phyloP scores from a whole-genome alignment of 306 rosid species.

The Inga laurina region DNA sequence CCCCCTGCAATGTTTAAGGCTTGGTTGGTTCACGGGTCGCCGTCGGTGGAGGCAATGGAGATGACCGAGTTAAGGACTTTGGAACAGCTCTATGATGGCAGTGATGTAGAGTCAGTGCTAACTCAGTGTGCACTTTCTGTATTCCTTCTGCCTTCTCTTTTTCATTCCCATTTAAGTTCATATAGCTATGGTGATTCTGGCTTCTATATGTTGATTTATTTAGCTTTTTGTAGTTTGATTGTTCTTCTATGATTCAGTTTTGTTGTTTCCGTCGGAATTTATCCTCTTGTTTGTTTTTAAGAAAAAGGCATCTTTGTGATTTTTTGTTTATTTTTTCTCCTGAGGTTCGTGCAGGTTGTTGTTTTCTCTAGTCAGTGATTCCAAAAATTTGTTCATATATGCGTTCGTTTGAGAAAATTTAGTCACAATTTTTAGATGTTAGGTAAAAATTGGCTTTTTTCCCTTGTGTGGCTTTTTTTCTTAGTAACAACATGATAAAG shows the following conservation, averaged over 20 bases:
- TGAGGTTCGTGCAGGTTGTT: background rate
- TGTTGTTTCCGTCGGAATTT: background rate
- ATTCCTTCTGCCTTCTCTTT: background rate
- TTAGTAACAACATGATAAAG: background rate
- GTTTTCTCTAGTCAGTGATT: background rate
- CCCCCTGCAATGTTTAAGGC: background rate
- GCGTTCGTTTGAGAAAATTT: background rate
- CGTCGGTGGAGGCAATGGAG: background rate
- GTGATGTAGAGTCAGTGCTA: background rate
- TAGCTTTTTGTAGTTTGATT: background rate
- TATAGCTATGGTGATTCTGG: background rate
- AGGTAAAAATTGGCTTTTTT: background rate
- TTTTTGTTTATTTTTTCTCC: background rate
- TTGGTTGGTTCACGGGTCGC: background rate
- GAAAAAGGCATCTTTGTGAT: background rate
- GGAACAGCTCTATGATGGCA: background rate
- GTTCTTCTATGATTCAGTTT: background rate
- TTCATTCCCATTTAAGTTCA: background rate
- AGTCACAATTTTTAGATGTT: background rate
- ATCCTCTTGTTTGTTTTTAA: background rate
- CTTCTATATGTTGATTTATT: background rate
- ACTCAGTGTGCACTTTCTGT: background rate
- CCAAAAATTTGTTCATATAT: background rate
- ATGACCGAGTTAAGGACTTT: slow-evolving; percentile 1
- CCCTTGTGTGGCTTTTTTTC: background rate